Conservation (phyloP, 768 basidiomycete genomes). For the Suillus plorans region DNA sequence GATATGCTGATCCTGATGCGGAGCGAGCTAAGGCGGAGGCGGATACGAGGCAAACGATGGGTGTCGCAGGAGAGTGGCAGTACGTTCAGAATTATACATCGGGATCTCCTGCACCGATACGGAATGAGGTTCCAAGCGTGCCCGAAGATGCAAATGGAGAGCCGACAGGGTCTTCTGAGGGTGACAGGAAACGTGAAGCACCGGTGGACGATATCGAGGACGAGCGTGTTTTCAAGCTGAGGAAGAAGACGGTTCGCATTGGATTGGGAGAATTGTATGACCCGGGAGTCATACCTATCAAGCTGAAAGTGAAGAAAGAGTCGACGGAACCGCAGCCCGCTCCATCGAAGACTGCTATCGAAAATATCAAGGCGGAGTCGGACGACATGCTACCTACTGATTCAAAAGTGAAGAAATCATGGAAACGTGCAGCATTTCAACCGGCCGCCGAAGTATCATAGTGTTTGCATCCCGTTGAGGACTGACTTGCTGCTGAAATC, state of each 20-base stretch:
- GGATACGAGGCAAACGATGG: constrained; percentile 60
- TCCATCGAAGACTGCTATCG: constrained; percentile 9
- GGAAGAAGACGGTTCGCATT: constrained; percentile 55
- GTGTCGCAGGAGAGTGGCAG: constrained; percentile 78
- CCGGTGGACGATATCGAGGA: constrained; percentile 49
- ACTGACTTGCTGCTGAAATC: neutral
- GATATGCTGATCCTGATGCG: constrained; percentile 74
- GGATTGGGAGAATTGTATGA: constrained; percentile 84
- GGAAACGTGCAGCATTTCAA: constrained; percentile 27
- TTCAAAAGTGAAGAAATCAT: constrained; percentile 34
- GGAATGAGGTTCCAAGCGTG: neutral
- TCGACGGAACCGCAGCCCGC: constrained; percentile 12
- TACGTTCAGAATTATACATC: constrained; percentile 44
- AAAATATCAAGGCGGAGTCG: constrained; percentile 12
- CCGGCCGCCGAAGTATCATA: neutral
- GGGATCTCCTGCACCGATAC: constrained; percentile 20
- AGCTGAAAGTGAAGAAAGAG: constrained; percentile 55
- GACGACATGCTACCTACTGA: constrained; percentile 13
- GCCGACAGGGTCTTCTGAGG: constrained; percentile 21
- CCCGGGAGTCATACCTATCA: constrained; percentile 66
- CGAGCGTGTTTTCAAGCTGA: constrained; percentile 61
- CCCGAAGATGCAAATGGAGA: constrained; percentile 4
- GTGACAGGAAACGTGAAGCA: constrained; percentile 40
- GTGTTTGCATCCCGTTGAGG: neutral
- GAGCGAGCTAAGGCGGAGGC: constrained; percentile 62